Conservation (phyloP, 73 alveolate genomes). For the Paramecium pentaurelia region DNA sequence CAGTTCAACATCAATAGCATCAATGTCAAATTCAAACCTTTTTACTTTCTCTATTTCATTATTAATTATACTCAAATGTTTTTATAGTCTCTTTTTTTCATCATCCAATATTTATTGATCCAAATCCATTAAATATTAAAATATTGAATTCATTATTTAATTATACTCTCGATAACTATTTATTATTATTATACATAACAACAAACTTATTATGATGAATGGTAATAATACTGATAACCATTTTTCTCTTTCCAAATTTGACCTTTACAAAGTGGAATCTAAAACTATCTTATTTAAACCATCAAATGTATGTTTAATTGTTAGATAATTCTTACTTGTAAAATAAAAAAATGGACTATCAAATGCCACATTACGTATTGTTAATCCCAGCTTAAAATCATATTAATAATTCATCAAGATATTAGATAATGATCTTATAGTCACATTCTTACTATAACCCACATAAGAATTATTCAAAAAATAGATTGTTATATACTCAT, state of each 20-base stretch:
- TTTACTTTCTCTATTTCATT: not conserved
- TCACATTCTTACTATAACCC: not conserved
- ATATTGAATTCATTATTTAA: not conserved
- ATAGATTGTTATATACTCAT: not conserved
- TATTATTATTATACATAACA: not conserved
- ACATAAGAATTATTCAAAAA: not conserved
- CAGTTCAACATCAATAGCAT: not conserved
- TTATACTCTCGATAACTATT: not conserved
- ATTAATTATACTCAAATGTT: not conserved
- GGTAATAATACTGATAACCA: not conserved
- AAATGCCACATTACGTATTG: not conserved
- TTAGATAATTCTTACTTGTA: not conserved
- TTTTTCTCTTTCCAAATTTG: not conserved
- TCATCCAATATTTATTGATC: not conserved
- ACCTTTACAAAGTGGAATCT: not conserved
- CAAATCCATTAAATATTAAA: not conserved
- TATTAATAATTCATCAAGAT: constrained; percentile 3
- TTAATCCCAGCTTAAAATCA: constrained; percentile 8
- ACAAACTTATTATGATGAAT: not conserved
- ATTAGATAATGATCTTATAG: not conserved
- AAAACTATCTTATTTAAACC: constrained; percentile 12
- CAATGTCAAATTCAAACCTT: not conserved
- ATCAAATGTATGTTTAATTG: not conserved
- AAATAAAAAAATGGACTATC: constrained; percentile 32
- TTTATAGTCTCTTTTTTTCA: not conserved